Conservation (phyloP, 768 basidiomycete genomes). For the Mycena alexandri region DNA sequence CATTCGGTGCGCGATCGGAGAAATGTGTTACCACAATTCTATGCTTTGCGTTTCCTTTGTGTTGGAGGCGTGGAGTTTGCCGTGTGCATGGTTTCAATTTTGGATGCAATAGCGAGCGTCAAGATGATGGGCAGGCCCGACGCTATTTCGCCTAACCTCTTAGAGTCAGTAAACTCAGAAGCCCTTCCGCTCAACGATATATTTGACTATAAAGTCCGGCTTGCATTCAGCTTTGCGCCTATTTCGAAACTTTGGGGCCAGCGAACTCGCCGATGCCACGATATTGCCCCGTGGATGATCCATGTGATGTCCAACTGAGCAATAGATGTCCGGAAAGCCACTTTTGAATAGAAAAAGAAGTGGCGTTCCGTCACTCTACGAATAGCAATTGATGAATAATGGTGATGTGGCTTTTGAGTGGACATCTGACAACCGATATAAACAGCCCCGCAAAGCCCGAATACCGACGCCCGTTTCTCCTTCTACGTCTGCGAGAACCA, state of each 20-base stretch:
- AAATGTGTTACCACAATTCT: constrained; percentile 13
- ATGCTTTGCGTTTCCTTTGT: constrained; percentile 11
- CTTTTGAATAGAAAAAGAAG: constrained; percentile 26
- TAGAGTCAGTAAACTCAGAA: constrained; percentile 9
- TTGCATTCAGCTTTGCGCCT: too few relatives aligned
- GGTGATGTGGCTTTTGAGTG: constrained; percentile 23
- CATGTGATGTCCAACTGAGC: too few relatives aligned
- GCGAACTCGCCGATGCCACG: too few relatives aligned
- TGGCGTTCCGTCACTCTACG: constrained; percentile 14
- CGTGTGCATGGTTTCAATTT: too few relatives aligned
- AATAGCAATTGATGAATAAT: constrained; percentile 15
- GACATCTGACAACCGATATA: constrained; percentile 21
- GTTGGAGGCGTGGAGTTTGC: too few relatives aligned
- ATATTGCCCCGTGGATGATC: too few relatives aligned
- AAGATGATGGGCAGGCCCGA: too few relatives aligned
- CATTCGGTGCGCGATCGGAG: constrained; percentile 19
- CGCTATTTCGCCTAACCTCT: constrained; percentile 12
- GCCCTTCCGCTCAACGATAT: constrained; percentile 16
- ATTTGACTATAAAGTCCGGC: constrained; percentile 24
- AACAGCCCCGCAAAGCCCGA: constrained; percentile 19
- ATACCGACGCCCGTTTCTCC: constrained; percentile 16
- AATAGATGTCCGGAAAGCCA: too few relatives aligned
- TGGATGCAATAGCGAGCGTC: too few relatives aligned
- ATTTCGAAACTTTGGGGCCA: too few relatives aligned
- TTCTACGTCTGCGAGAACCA: constrained; percentile 15